Evolutionary conservation across 139 green algal species (phyloP).

Genomic region (Chlamydomonas schloesseri): DNA sequence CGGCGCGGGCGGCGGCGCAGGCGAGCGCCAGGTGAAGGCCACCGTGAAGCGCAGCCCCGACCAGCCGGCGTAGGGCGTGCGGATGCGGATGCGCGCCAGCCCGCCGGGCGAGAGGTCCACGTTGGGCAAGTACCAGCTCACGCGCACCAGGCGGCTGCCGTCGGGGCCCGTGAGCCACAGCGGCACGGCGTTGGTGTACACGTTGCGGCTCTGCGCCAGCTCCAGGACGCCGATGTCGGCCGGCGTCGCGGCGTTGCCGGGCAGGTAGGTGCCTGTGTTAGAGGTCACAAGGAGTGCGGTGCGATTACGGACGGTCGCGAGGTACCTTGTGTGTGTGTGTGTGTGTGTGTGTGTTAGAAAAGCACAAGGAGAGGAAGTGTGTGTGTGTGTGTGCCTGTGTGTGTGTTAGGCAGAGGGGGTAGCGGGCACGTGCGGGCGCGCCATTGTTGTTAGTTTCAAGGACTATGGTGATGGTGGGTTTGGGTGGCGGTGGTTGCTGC

Average conservation of each 20-base stretch:
- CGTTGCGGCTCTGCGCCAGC: not conserved
- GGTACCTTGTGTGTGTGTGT: not conserved
- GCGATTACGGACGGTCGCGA: not conserved
- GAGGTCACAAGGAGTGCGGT: too few species aligned
- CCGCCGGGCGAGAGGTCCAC: not conserved
- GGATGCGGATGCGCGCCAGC: not conserved
- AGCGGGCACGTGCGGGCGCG: too few species aligned
- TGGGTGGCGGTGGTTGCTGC: too few species aligned
- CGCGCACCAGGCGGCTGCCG: constrained; percentile 7
- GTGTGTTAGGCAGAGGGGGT: too few species aligned
- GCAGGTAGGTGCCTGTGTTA: constrained; percentile 6
- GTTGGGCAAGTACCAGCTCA: constrained; percentile 22
- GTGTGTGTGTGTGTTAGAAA: too few species aligned
- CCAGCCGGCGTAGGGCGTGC: not conserved
- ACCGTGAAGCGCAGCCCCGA: not conserved
- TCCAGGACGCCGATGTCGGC: not conserved
- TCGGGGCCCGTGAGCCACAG: not conserved
- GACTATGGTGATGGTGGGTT: too few species aligned
- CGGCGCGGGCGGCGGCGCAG: not conserved
- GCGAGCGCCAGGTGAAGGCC: not conserved
- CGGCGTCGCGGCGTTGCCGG: not conserved
- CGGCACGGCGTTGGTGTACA: not conserved
- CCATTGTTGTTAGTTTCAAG: too few species aligned
- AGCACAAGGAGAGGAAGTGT: too few species aligned
- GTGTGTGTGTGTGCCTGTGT: too few species aligned